These are phyloP conservation scores for Dipteronia dyeriana DNA, from an alignment of 345 rosid genomes.

Conservation along the genomic window DNA sequence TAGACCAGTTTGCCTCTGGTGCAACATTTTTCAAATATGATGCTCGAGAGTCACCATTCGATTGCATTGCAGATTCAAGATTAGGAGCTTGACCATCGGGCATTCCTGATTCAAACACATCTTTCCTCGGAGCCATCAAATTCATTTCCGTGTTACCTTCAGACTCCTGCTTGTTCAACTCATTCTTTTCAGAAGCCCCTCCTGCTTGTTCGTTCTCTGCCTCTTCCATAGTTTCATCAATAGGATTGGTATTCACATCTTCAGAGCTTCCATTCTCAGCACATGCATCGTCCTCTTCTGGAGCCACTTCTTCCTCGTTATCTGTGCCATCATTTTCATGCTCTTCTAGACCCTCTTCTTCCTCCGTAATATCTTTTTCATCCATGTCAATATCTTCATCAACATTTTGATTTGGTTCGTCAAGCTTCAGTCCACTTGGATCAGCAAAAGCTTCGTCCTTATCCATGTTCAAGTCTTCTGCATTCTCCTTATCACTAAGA, in stretches of 20 bases:
- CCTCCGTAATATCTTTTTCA: conserved; percentile 47
- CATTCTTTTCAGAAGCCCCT: conserved; percentile 44
- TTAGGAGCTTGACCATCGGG: conserved; percentile 46
- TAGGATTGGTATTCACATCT: conserved; percentile 37
- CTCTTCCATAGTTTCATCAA: conserved; percentile 50
- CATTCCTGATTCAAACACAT: conserved; percentile 37
- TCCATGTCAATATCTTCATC: conserved; percentile 58
- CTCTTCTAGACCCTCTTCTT: conserved; percentile 51
- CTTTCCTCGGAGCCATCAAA: conserved; percentile 39
- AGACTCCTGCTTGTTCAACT: conserved; percentile 32
- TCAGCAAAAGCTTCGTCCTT: conserved; percentile 70
- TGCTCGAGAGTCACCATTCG: conserved; percentile 43
- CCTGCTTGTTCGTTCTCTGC: conserved; percentile 40
- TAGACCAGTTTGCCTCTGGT: conserved; percentile 50
- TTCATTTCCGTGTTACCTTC: conserved; percentile 45
- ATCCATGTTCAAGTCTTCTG: conserved; percentile 56
- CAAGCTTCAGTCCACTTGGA: conserved; percentile 59
- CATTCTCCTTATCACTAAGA: conserved; percentile 44
- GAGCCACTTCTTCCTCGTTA: conserved; percentile 46
- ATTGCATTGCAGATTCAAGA: conserved; percentile 56
- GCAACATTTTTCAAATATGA: conserved; percentile 46
- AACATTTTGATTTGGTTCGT: conserved; percentile 44
- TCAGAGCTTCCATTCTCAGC: conserved; percentile 42
- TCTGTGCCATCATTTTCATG: conserved; percentile 35
- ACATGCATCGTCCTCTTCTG: conserved; percentile 46